Evolutionary conservation across 306 rosid genomes (phyloP), one percentile per base, ranked within the genome.

Genomic region (Cucurbita moschata): DNA sequence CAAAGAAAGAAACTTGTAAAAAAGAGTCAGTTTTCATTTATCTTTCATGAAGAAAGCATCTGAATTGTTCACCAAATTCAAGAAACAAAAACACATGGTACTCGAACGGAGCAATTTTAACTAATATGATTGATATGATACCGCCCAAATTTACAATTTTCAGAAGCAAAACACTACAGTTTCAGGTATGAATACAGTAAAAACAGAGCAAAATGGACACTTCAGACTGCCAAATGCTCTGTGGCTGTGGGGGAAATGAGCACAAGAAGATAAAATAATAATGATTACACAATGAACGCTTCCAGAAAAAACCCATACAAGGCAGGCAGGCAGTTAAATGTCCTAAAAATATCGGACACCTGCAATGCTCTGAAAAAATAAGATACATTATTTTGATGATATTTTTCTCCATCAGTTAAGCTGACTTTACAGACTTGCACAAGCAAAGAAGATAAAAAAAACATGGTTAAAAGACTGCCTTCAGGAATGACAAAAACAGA

Each of bases 391-490:
- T 60, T 46, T 74, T 74, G 51, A 46, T 51, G 74, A 70, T 37
- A 58, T n/a, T 42, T 42, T 59, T 59, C 55, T 46, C 44, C 71
- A 60, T 61, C 70, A 47, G 46, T 30, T 47, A 76, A 64, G 40
- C 71, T 23, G 70, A 83, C 75, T 77, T 83, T 72, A 81, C 79
- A 83, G 79, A 86, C 68, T 30, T 69, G 65, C 39, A 1, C 79
- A 76, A 39, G 55, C 62, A 53, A 18, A 53, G 61, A 56, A 19
- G 72, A 44, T 38, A 42, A 15, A 19, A 19, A 52, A 14, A 52
- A 66, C 85, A 82, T 81, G 69, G 64, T 66, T 78, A 83, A 77
- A 62, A 76, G 85, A 79, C 54, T 57, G 74, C 92, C 88, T 90
- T 84, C 90, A 75, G 57, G 86, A 76, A 77, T 43, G 77, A 71